These are phyloP conservation scores for Trichophyton rubrum DNA, from an alignment of 2,329 filamentous ascomycete species.

Conservation along the genomic window DNA sequence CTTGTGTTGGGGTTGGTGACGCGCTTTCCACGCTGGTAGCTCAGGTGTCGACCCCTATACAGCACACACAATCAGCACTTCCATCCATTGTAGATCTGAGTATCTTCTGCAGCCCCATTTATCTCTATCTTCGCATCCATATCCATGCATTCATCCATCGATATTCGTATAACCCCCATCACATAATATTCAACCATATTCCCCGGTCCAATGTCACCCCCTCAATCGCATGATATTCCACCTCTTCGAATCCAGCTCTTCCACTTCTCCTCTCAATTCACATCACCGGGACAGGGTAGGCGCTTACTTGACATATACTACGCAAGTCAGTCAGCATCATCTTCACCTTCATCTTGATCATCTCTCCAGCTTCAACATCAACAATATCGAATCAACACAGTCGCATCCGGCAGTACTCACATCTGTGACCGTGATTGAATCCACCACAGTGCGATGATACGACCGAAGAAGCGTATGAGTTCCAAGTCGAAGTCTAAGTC, in stretches of 20 bases:
- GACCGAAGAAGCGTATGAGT: background rate
- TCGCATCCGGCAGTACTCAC: constrained; percentile 43
- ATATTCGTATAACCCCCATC: background rate
- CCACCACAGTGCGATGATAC: too few species aligned
- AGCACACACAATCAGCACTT: constrained; percentile 14
- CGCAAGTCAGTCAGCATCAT: background rate
- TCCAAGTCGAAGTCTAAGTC: background rate
- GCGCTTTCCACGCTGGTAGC: constrained; percentile 92
- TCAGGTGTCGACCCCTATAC: constrained; percentile 87
- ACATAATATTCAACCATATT: too few species aligned
- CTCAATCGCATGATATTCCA: background rate
- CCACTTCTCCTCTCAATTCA: background rate
- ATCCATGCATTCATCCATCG: background rate
- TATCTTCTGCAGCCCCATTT: too few species aligned
- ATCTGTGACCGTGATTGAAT: constrained; percentile 77
- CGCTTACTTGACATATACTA: constrained; percentile 85
- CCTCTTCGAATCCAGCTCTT: background rate
- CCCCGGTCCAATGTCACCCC: too few species aligned
- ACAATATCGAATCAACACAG: background rate
- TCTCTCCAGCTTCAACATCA: too few species aligned
- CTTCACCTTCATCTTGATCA: background rate
- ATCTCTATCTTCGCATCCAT: background rate
- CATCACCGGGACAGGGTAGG: constrained; percentile 12
- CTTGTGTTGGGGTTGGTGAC: constrained; percentile 76
- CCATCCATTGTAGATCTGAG: too few species aligned